Conservation (phyloP, 2,329 filamentous ascomycete genomes). For the Cylindrodendrum hubeiense region DNA sequence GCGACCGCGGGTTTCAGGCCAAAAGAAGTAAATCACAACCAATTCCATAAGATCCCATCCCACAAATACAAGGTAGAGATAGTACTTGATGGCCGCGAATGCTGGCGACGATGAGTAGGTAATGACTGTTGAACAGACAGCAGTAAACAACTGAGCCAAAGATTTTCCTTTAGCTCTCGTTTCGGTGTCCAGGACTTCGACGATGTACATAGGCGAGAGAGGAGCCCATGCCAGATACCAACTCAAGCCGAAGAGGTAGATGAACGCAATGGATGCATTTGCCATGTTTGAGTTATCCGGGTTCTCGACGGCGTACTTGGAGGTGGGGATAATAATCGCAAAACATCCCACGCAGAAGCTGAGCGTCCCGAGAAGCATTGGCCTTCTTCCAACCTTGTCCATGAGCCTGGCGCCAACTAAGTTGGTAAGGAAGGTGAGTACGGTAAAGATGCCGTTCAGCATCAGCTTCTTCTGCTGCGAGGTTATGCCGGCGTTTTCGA, state of each 20-base stretch:
- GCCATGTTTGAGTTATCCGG: conserved; percentile 48
- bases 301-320: conserved; percentile 42
- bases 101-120: conserved; percentile 2
- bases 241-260: conserved; percentile 46
- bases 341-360: conserved; percentile 61
- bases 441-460: conserved; percentile 65
- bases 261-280: conserved; percentile 65
- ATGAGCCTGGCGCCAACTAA: conserved; percentile 62
- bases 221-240: conserved; percentile 12
- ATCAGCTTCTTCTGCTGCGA: conserved; percentile 54
- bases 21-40: conserved; percentile 52
- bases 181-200: conserved; percentile 2
- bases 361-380: conserved; percentile 63
- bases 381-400: conserved; percentile 63
- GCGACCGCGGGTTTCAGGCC: conserved; percentile 45
- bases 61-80: conserved; percentile 54
- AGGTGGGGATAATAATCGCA: conserved; percentile 60
- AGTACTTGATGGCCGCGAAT: conserved; percentile 47
- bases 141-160: background rate
- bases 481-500: conserved; percentile 62
- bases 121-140: background rate
- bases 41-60: conserved; percentile 43
- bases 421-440: conserved; percentile 61
- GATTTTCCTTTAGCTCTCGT: conserved; percentile 19
- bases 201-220: background rate